These are phyloP conservation scores for Erodium moschatum DNA, from an alignment of 441 rosid species.

Conservation along the genomic window DNA sequence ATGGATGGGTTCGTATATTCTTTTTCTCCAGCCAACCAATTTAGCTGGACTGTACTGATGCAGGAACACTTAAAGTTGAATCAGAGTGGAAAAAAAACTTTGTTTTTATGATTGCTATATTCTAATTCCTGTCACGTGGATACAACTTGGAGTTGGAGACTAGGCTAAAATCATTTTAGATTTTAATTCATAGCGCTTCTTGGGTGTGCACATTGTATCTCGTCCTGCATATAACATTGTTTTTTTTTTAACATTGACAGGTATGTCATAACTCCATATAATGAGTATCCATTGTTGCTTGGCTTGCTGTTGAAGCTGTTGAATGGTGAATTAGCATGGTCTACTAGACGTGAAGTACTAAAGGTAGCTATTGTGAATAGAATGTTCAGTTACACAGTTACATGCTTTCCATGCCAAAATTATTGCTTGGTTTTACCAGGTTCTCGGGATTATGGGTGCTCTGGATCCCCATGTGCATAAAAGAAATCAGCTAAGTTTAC, in stretches of 20 bases:
- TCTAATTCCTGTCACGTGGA: background rate
- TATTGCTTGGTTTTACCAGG: slow-evolving; percentile 36
- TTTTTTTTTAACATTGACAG: slow-evolving; percentile 34
- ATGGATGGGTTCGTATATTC: background rate
- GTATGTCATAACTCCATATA: slow-evolving; percentile 95
- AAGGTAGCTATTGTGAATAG: slow-evolving; percentile 50
- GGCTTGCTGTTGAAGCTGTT: slow-evolving; percentile 89
- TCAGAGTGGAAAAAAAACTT: background rate
- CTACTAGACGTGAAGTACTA: slow-evolving; percentile 95
- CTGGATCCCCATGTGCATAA: slow-evolving; percentile 94
- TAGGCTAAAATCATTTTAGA: background rate
- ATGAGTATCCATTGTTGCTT: slow-evolving; percentile 79
- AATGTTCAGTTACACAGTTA: slow-evolving; percentile 12
- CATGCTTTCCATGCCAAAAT: slow-evolving; percentile 22
- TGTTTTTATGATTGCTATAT: background rate
- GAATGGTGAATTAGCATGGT: slow-evolving; percentile 96
- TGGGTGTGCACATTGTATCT: background rate
- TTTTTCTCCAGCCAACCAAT: no score
- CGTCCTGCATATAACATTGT: slow-evolving; percentile 17
- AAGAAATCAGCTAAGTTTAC: slow-evolving; percentile 68
- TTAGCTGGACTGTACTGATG: background rate
- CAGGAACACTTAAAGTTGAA: background rate
- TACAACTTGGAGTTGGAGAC: background rate
- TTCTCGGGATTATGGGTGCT: slow-evolving; percentile 99
- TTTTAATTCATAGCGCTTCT: background rate